Percentiles rank a stretch among this genome's conserved stretches.
Conservation (phyloP, 2,329 filamentous ascomycete species). For the Neodidymelliopsis sp. region DNA sequence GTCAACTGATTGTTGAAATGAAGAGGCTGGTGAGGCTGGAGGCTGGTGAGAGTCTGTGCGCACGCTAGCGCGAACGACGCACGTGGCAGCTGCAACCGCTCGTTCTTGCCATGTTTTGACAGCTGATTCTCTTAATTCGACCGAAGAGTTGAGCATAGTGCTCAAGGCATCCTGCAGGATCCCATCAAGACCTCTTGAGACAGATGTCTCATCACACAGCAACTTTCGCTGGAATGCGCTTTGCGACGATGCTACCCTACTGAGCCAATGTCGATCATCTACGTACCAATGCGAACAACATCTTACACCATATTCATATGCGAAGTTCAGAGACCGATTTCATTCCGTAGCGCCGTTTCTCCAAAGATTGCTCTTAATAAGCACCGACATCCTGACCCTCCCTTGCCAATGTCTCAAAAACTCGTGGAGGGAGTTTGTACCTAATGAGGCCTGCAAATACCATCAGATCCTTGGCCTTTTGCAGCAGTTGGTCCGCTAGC, state of each 20-base stretch:
- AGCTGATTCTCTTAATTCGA: not conserved
- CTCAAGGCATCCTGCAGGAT: no score
- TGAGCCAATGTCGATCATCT: not conserved
- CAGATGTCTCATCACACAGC: no score
- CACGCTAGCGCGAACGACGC: not conserved
- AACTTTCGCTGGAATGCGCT: not conserved
- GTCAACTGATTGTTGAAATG: conserved; percentile 2
- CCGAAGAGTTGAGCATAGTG: no score
- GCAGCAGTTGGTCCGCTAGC: conserved; percentile 72
- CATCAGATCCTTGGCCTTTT: conserved; percentile 88
- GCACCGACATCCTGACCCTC: conserved; percentile 62
- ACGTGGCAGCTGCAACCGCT: conserved; percentile 3
- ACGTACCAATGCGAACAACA: conserved; percentile 1
- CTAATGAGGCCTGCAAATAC: conserved; percentile 92
- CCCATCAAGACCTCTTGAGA: no score
- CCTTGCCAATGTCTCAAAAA: conserved; percentile 87
- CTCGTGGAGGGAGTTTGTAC: conserved; percentile 84
- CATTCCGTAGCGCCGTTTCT: conserved; percentile 3
- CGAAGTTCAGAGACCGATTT: conserved; percentile 7
- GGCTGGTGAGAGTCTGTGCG: conserved; percentile 8
- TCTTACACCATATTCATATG: not conserved
- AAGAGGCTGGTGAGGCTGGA: conserved; percentile 14
- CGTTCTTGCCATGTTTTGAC: not conserved
- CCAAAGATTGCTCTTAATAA: conserved; percentile 27
- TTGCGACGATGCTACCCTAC: conserved; percentile 1